Base-by-base conservation (phyloP, 257 asterid species). In the Fraxinus quadrangulata region DNA sequence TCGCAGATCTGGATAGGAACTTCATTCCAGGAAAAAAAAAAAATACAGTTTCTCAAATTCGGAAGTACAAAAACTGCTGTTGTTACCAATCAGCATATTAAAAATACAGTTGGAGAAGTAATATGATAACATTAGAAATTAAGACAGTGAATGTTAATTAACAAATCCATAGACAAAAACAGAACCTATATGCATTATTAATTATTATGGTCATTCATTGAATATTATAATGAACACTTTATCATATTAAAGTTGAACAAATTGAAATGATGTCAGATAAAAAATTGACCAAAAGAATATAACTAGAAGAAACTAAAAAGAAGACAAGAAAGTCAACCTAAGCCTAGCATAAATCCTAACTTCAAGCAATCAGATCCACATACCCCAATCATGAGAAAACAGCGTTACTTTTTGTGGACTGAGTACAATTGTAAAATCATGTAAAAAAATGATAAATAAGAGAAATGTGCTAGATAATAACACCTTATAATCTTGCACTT, bases 401-500 rank as follows among this genome's bases (percentile, higher is more conserved):
- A 19, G 36, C 11, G 67, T 56, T 54, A 68, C 63, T 16, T 16
- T 34, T 33, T 30, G 16, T 56, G 59, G 39, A 42, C 65, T 37
- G 37, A 51, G 72, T 42, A 69, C 73, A 34, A 30, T 30, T 30
- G 33, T 30, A 30, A 30, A 30, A 30, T 30, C 33, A 30, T 30
- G 33, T 30, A 30, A 30, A 2, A 30, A 30, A 30, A 30, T 36
- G 40, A 73, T 21, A 17, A 67, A 34, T 75, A 39, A 79, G 23
- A 34, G 39, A 7, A 37, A 31, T 19, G 65, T n/a, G 37, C 68
- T 21, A 81, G 36, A 74, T 67, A 79, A 51, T 39, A 73, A 78
- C 81, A 94, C 98, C 97, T 94, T 91, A 85, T 77, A 81, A 70
- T 86, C 92, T 79, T 94, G 94, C 49, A 94, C 87, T 84, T 88